Evolutionary conservation across 495 filamentous ascomycete species (phyloP).

Genomic region (Penicillium verhagenii): DNA sequence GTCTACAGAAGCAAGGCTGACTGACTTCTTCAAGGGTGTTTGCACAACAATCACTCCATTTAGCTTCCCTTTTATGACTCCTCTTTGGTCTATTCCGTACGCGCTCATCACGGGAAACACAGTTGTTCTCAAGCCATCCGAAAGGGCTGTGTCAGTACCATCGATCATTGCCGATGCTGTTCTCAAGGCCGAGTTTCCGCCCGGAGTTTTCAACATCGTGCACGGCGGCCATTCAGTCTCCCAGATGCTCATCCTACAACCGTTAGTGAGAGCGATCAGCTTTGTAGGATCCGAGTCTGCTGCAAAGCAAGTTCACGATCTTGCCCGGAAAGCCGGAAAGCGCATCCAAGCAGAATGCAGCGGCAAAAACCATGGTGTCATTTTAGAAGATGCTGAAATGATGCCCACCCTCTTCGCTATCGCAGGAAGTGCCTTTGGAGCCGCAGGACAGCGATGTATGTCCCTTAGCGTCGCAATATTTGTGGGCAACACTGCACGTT

Average conservation of each 20-base stretch:
- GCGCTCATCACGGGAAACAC: slow-evolving; percentile 6
- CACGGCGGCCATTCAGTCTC: slow-evolving; percentile 20
- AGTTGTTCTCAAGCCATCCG: slow-evolving; percentile 6
- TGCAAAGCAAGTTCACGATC: slow-evolving; percentile 26
- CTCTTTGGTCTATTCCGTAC: slow-evolving; percentile 5
- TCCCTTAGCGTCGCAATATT: slow-evolving; percentile 29
- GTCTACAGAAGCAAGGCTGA: neutral
- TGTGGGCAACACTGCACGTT: slow-evolving; percentile 18
- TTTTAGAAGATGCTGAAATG: slow-evolving; percentile 32
- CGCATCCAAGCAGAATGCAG: slow-evolving; percentile 29
- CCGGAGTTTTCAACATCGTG: slow-evolving; percentile 31
- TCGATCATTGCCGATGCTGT: slow-evolving; percentile 23
- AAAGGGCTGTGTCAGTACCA: slow-evolving; percentile 8
- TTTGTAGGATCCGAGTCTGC: slow-evolving; percentile 30
- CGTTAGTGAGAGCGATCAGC: slow-evolving; percentile 23
- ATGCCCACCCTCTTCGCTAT: slow-evolving; percentile 28
- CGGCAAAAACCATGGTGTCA: slow-evolving; percentile 31
- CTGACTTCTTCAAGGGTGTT: slow-evolving; percentile 20
- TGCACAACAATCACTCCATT: slow-evolving; percentile 29
- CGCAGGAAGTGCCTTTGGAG: slow-evolving; percentile 31
- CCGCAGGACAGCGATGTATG: slow-evolving; percentile 34
- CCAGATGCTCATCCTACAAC: slow-evolving; percentile 22
- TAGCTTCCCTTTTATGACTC: slow-evolving; percentile 26
- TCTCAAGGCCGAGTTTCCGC: slow-evolving; percentile 21
- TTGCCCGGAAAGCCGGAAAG: slow-evolving; percentile 21